These are phyloP conservation scores for Zoysia pacifica DNA, from an alignment of 176 grass and related monocot species.

Conservation along the genomic window DNA sequence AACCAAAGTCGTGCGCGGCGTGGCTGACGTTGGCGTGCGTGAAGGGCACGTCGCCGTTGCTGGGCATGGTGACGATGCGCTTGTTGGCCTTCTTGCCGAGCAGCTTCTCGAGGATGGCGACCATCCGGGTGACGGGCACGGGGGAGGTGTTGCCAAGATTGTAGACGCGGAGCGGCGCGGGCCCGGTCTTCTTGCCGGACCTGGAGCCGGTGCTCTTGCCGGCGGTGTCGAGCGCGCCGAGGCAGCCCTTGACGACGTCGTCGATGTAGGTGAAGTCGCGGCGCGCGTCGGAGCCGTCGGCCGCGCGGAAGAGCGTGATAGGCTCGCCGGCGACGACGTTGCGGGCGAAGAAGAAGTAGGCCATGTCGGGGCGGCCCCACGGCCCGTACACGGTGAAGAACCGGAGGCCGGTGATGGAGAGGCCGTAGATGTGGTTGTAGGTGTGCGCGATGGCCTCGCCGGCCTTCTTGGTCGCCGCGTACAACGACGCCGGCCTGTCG, in stretches of 20 bases:
- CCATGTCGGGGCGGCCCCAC: slow-evolving; percentile 97
- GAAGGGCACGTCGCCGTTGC: slow-evolving; percentile 95
- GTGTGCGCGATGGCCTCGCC: slow-evolving; percentile 93
- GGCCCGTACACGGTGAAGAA: slow-evolving; percentile 99
- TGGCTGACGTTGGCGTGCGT: slow-evolving; percentile 95
- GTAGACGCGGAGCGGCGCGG: slow-evolving; percentile 81
- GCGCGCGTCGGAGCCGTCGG: slow-evolving; percentile 63
- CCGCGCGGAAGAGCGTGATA: slow-evolving; percentile 74
- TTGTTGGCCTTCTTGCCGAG: slow-evolving; percentile 96
- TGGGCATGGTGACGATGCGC: slow-evolving; percentile 76
- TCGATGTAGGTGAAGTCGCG: slow-evolving; percentile 98
- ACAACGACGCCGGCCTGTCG: slow-evolving; percentile 85
- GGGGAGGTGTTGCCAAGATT: slow-evolving; percentile 97
- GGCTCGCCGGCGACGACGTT: slow-evolving; percentile 74
- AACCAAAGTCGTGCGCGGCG: slow-evolving; percentile 76
- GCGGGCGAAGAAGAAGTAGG: slow-evolving; percentile 88
- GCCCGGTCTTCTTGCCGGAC: slow-evolving; percentile 62
- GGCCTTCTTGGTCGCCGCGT: slow-evolving; percentile 96
- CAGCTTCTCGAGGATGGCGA: slow-evolving; percentile 74
- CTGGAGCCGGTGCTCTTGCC: slow-evolving; percentile 69
- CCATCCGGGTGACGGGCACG: slow-evolving; percentile 82
- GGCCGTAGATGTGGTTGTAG: slow-evolving; percentile 97
- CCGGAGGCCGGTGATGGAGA: slow-evolving; percentile 89
- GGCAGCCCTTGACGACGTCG: slow-evolving; percentile 88
- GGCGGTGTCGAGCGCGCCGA: slow-evolving; percentile 83